These are phyloP conservation scores for Xanthoconium separans DNA, from an alignment of 1,284 basidiomycete genomes.

Conservation along the genomic window DNA sequence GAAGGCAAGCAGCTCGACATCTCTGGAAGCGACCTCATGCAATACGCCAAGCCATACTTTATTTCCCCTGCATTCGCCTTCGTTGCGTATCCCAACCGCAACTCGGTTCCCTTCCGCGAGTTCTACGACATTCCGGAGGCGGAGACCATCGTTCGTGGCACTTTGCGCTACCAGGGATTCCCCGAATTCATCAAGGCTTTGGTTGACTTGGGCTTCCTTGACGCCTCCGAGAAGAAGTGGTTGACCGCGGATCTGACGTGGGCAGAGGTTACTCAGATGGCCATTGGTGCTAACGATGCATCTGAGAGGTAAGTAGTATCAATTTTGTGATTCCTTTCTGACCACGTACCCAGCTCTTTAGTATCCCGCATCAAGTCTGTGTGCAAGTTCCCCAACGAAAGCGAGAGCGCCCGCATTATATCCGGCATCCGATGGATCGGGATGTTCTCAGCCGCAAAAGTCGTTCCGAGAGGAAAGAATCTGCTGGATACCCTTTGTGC, in stretches of 20 bases:
- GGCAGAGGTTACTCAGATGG: constrained; percentile 80
- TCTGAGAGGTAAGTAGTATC: constrained; percentile 60
- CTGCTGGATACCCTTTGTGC: constrained; percentile 95
- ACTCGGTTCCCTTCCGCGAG: constrained; percentile 87
- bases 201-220: constrained; percentile 88
- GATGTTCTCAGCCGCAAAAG: constrained; percentile 76
- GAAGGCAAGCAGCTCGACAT: constrained; percentile 67
- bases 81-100: constrained; percentile 96
- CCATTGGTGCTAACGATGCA: constrained; percentile 71
- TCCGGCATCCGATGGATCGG: constrained; percentile 94
- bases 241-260: constrained; percentile 75
- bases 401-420: constrained; percentile 75
- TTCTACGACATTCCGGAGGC: constrained; percentile 93
- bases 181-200: constrained; percentile 93
- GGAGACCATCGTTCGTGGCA: constrained; percentile 90
- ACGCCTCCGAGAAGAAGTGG: constrained; percentile 78
- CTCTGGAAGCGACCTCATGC: constrained; percentile 78
- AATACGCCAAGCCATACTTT: constrained; percentile 88
- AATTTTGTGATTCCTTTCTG: not conserved
- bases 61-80: constrained; percentile 96
- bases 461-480: constrained; percentile 69
- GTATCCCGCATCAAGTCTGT: constrained; percentile 71
- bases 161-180: constrained; percentile 97
- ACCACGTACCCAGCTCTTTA: constrained; percentile 45
- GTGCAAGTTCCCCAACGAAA: constrained; percentile 68